Evolutionary conservation across 108 stramenopile species (phyloP).

Genomic region (Fistulifera pelliculosa): DNA sequence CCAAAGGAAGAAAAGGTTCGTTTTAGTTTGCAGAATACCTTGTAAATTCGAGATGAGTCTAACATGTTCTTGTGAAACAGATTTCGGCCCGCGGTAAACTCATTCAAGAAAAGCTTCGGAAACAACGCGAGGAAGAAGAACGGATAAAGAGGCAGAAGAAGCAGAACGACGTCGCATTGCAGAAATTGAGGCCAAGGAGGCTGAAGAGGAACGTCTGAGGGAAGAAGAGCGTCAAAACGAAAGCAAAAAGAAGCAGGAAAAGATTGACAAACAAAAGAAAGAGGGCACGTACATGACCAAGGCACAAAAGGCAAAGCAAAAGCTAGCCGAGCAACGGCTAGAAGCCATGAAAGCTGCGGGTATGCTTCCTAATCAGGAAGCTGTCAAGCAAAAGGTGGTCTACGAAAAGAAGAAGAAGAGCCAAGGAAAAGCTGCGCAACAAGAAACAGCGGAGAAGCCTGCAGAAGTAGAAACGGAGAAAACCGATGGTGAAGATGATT

Average conservation of each 20-base stretch:
- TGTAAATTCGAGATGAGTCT: not conserved
- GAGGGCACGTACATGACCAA: constrained; percentile 93
- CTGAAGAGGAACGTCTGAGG: constrained; percentile 49
- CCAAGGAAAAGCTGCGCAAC: constrained; percentile 22
- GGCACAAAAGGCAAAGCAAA: constrained; percentile 72
- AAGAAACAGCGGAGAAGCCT: constrained; percentile 11
- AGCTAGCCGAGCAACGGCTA: constrained; percentile 61
- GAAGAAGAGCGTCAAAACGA: constrained; percentile 69
- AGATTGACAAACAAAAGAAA: constrained; percentile 79
- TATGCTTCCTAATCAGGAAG: constrained; percentile 56
- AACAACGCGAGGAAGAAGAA: constrained; percentile 84
- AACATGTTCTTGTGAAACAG: constrained; percentile 18
- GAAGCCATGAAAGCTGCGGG: constrained; percentile 82
- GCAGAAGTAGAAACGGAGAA: constrained; percentile 28
- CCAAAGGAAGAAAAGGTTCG: constrained; percentile 38
- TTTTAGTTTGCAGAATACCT: constrained; percentile 1
- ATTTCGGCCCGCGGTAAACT: constrained; percentile 71
- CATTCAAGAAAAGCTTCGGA: constrained; percentile 78
- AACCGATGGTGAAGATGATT: constrained; percentile 36
- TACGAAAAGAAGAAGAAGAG: constrained; percentile 40
- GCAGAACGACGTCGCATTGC: constrained; percentile 66
- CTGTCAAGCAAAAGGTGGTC: constrained; percentile 26
- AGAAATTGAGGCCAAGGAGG: constrained; percentile 60
- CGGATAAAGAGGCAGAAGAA: constrained; percentile 59
- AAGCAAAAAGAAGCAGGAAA: constrained; percentile 79